These are phyloP conservation scores for Cladosporium cucumerinum DNA, from an alignment of 2,329 filamentous ascomycete species.

Conservation along the genomic window DNA sequence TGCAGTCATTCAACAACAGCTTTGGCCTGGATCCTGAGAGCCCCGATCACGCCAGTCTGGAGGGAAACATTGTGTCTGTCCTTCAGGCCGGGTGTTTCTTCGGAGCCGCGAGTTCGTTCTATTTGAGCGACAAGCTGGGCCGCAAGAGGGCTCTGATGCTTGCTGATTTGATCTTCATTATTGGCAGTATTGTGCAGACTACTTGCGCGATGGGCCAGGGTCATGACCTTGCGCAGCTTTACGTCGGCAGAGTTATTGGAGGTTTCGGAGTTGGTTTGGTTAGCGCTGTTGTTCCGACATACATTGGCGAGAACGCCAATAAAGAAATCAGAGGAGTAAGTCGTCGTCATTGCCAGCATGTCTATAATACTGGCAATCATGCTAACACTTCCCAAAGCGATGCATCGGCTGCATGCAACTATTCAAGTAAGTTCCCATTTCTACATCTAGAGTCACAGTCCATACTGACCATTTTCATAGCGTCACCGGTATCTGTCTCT, in stretches of 20 bases:
- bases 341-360: not conserved
- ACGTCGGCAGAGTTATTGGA: constrained; percentile 43
- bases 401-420: constrained; percentile 33
- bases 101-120: constrained; percentile 43
- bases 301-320: constrained; percentile 46
- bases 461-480: not conserved
- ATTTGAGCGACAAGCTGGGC: constrained; percentile 41
- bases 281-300: constrained; percentile 43
- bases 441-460: not conserved
- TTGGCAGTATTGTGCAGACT: constrained; percentile 43
- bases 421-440: constrained; percentile 21
- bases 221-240: constrained; percentile 38
- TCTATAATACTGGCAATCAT: not conserved
- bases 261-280: constrained; percentile 45
- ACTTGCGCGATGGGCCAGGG: constrained; percentile 35
- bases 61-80: constrained; percentile 45
- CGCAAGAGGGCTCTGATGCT: constrained; percentile 42
- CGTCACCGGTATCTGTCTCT: constrained; percentile 47
- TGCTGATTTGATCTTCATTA: constrained; percentile 42
- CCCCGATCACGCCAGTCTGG: constrained; percentile 37
- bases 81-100: constrained; percentile 46
- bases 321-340: constrained; percentile 32
- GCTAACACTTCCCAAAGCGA: constrained; percentile 9
- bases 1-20: constrained; percentile 43
- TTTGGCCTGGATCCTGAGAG: constrained; percentile 38